These are phyloP conservation scores for Candida succiphila DNA, from an alignment of 805 yeast genomes.

Conservation along the genomic window DNA sequence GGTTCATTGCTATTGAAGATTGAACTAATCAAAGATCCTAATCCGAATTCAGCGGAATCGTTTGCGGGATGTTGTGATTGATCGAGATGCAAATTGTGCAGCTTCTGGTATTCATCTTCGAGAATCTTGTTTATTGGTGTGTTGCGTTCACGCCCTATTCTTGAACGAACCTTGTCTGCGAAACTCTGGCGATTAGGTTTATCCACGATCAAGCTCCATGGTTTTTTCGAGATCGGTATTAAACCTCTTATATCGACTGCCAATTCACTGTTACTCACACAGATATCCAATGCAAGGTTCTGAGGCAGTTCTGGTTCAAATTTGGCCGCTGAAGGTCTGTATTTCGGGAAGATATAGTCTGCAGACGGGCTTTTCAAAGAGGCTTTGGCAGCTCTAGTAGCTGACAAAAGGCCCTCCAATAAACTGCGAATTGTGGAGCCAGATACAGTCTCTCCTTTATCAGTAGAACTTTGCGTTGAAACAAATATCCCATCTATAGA, in stretches of 20 bases:
- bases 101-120: slow-evolving; percentile 27
- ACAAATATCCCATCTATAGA: slow-evolving; percentile 27
- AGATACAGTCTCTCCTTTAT: slow-evolving; percentile 8
- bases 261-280: slow-evolving; percentile 51
- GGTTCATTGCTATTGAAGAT: slow-evolving; percentile 14
- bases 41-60: slow-evolving; percentile 4
- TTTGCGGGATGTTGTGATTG: not conserved
- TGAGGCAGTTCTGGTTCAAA: slow-evolving; percentile 40
- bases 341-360: slow-evolving; percentile 46
- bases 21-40: slow-evolving; percentile 13
- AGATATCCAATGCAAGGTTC: slow-evolving; percentile 44
- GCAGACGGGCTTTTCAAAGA: slow-evolving; percentile 44
- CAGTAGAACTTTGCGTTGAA: slow-evolving; percentile 11
- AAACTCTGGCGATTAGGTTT: slow-evolving; percentile 34
- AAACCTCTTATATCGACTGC: slow-evolving; percentile 49
- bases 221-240: slow-evolving; percentile 38
- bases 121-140: slow-evolving; percentile 29
- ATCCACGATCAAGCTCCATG: slow-evolving; percentile 51
- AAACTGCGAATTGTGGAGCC: slow-evolving; percentile 12
- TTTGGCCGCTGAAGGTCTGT: slow-evolving; percentile 25
- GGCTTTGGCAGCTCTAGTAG: slow-evolving; percentile 23
- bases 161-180: slow-evolving; percentile 48
- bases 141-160: slow-evolving; percentile 35
- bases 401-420: slow-evolving; percentile 18
- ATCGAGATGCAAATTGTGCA: slow-evolving; percentile 19